Evolutionary conservation across 2,329 filamentous ascomycete species (phyloP).

Genomic region (Fusarium miscanthi): DNA sequence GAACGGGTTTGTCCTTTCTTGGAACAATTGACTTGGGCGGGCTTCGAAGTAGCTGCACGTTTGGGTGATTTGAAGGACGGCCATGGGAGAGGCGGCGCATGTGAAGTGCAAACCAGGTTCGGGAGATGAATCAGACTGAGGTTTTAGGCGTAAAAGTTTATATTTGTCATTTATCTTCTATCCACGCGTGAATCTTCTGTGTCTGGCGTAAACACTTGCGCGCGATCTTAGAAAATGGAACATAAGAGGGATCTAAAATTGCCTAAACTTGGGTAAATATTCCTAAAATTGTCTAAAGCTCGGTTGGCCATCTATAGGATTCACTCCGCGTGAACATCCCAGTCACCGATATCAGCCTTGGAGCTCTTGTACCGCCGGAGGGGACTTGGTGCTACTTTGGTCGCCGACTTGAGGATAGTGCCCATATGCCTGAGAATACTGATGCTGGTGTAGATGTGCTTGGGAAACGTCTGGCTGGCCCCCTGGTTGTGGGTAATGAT

Average conservation of each 20-base stretch:
- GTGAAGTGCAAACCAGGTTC: not conserved
- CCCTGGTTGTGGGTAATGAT: not conserved
- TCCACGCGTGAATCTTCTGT: not conserved
- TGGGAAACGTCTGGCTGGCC: not conserved
- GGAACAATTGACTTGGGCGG: not conserved
- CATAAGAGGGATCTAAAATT: not conserved
- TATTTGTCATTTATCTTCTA: not conserved
- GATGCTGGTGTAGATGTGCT: not conserved
- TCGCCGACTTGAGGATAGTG: not conserved
- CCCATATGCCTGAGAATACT: not conserved
- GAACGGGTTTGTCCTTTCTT: not conserved
- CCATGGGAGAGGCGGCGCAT: too few species aligned
- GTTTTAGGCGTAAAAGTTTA: not conserved
- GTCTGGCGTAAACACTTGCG: not conserved
- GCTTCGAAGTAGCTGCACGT: not conserved
- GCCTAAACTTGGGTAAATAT: not conserved
- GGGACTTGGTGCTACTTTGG: not conserved
- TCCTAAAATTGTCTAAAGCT: not conserved
- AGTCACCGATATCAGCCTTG: not conserved
- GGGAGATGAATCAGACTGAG: not conserved
- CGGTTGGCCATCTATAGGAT: too few species aligned
- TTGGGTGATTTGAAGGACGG: not conserved
- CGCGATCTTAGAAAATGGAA: not conserved
- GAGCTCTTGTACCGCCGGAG: not conserved
- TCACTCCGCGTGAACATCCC: not conserved